Conservation (phyloP, 345 rosid species). For the Gossypium stocksii region DNA sequence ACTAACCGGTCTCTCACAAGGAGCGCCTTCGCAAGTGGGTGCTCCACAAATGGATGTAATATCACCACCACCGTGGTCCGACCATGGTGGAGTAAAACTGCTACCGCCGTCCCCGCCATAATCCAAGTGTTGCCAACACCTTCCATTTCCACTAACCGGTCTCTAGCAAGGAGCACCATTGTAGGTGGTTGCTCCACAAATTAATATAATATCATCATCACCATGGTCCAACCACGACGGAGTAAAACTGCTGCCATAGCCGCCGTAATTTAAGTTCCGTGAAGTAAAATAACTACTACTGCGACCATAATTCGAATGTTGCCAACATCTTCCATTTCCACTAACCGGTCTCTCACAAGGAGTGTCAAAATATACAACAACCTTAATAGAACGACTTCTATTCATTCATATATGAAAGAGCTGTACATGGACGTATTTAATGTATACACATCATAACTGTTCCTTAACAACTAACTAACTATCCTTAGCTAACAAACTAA, state of each 20-base stretch:
- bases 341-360: constrained; percentile 36
- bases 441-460: too few species aligned
- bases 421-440: too few species aligned
- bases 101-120: not conserved
- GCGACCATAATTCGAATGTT: constrained; percentile 27
- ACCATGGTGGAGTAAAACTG: too few species aligned
- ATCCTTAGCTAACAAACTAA: too few species aligned
- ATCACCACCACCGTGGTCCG: too few species aligned
- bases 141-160: constrained; percentile 34
- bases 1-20: constrained; percentile 35
- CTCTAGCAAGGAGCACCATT: constrained; percentile 46
- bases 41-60: constrained; percentile 20
- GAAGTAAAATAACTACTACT: not conserved
- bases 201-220: too few species aligned
- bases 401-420: too few species aligned
- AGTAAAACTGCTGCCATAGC: too few species aligned
- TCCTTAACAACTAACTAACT: too few species aligned
- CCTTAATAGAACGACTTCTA: too few species aligned
- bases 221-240: too few species aligned
- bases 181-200: constrained; percentile 32
- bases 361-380: too few species aligned
- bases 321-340: constrained; percentile 58
- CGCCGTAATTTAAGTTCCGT: constrained; percentile 5
- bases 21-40: constrained; percentile 36
- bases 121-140: constrained; percentile 56